Conservation (phyloP, 1,139 yeast genomes). For the Yamadazyma aaseri region DNA sequence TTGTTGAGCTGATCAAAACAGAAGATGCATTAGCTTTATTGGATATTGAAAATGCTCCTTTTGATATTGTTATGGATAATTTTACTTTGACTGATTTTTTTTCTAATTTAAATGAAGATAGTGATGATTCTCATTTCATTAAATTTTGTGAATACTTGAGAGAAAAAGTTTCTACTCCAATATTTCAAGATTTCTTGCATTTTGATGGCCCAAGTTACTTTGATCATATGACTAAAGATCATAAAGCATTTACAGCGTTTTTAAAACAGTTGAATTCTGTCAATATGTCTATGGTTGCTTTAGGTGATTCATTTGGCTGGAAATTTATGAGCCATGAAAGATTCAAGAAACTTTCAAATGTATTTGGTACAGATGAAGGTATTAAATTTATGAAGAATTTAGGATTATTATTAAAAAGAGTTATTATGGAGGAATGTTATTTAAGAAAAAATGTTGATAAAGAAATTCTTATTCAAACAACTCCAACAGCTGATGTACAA, state of each 20-base stretch:
- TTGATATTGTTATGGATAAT: constrained; percentile 57
- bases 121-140: constrained; percentile 36
- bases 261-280: constrained; percentile 27
- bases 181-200: constrained; percentile 20
- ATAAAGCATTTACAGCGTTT: constrained; percentile 29
- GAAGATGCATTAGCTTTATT: constrained; percentile 45
- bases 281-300: constrained; percentile 42
- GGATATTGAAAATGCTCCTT: constrained; percentile 53
- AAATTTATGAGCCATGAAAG: constrained; percentile 49
- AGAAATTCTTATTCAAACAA: constrained; percentile 46
- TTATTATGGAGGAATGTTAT: constrained; percentile 55
- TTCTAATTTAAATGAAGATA: constrained; percentile 49
- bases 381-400: constrained; percentile 28
- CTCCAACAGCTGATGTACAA: constrained; percentile 26
- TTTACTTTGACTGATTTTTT: constrained; percentile 57
- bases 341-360: constrained; percentile 43
- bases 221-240: constrained; percentile 23
- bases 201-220: constrained; percentile 26
- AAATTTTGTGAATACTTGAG: constrained; percentile 17
- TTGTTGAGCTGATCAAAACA: constrained; percentile 40
- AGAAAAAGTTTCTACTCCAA: constrained; percentile 14
- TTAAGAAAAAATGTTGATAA: constrained; percentile 48
- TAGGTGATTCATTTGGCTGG: constrained; percentile 34
- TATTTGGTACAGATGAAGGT: constrained; percentile 38
- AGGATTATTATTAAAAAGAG: constrained; percentile 46